Conservation (phyloP, 1,139 yeast genomes). For the Pichia sp. region DNA sequence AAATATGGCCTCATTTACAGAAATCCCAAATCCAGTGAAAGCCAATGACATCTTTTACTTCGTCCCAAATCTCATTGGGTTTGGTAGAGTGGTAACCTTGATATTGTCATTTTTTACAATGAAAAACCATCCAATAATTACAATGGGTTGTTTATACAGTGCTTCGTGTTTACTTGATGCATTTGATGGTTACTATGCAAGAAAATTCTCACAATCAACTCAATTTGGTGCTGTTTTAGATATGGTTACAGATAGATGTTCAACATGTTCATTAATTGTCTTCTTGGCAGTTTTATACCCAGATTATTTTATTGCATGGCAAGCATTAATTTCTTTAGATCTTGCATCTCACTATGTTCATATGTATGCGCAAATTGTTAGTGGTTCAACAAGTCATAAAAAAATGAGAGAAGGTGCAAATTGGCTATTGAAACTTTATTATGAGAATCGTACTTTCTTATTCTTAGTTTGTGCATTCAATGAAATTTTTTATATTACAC, state of each 20-base stretch:
- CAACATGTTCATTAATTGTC: conserved; percentile 86
- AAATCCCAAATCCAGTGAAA: conserved; percentile 17
- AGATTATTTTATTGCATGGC: conserved; percentile 60
- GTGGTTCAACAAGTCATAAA: conserved; percentile 82
- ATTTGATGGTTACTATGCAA: conserved; percentile 92
- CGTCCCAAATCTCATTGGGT: conserved; percentile 90
- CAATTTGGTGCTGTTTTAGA: conserved; percentile 94
- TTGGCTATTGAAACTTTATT: conserved; percentile 73
- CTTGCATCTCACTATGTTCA: conserved; percentile 96
- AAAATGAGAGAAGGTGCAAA: conserved; percentile 67
- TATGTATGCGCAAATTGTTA: conserved; percentile 87
- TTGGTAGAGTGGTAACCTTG: conserved; percentile 75
- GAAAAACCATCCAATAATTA: conserved; percentile 75
- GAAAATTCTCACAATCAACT: conserved; percentile 83
- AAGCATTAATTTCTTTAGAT: conserved; percentile 77
- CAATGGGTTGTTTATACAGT: conserved; percentile 67
- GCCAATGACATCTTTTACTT: conserved; percentile 33
- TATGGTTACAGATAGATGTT: conserved; percentile 98
- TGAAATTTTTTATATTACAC: conserved; percentile 86
- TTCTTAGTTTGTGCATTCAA: conserved; percentile 88
- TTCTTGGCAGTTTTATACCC: conserved; percentile 82
- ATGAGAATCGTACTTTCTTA: conserved; percentile 75
- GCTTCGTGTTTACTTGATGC: conserved; percentile 92
- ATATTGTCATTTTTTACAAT: conserved; percentile 71
- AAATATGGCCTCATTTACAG: conserved; percentile 7